Evolutionary conservation across 2,329 filamentous ascomycete species (phyloP).

Genomic region (Neofusicoccum umdonicola): DNA sequence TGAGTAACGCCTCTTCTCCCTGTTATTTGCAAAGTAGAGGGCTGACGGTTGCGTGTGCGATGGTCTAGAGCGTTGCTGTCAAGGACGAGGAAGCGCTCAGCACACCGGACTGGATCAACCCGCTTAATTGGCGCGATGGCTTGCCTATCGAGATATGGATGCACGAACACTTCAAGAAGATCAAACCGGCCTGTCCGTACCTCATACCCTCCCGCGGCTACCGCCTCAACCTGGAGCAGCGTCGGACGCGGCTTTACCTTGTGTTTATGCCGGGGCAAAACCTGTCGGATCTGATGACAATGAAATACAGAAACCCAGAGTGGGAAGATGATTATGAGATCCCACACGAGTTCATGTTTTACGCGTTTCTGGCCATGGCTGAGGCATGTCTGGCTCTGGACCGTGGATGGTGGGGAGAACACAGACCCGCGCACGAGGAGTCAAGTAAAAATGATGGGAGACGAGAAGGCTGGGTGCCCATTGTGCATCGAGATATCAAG

Average conservation of each 20-base stretch:
- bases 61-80: not conserved
- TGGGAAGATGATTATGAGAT: no score
- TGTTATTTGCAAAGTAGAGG: no score
- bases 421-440: not conserved
- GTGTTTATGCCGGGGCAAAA: not conserved
- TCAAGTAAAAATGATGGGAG: not conserved
- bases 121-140: not conserved
- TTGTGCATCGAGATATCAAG: constrained; percentile 1
- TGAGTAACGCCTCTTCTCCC: not conserved
- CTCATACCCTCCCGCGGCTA: not conserved
- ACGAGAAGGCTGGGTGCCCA: not conserved
- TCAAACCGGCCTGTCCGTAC: not conserved
- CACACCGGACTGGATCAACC: not conserved
- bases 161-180: not conserved
- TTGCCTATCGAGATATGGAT: not conserved
- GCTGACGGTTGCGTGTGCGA: not conserved
- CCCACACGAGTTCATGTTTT: not conserved
- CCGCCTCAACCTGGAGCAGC: not conserved
- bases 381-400: constrained; percentile 1
- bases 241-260: not conserved
- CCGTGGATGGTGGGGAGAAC: not conserved
- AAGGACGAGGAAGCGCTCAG: not conserved
- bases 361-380: not conserved
- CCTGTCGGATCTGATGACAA: not conserved
- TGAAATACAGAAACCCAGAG: not conserved